Base-by-base conservation (phyloP, 1,284 basidiomycete species). In the Boletellus deceptivus region DNA sequence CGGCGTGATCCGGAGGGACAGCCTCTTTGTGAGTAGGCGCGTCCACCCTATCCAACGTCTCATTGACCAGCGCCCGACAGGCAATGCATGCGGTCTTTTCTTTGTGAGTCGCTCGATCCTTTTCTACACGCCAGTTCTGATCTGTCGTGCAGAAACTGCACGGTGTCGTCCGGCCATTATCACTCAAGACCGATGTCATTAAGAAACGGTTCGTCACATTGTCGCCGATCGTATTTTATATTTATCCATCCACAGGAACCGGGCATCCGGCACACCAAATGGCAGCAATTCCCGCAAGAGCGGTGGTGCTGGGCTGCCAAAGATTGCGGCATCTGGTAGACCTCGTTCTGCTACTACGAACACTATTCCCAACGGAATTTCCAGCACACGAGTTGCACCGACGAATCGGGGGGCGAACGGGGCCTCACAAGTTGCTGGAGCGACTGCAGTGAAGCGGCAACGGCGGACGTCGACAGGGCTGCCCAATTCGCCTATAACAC, bases 121-220 rank as follows among this genome's bases (percentile, higher is more conserved):
- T 48, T 48, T 45, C 38, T 48, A n/a, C 42, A 49, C 42, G 42
- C 40, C 48, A 40, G 40, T 57, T 27, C 58, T 68, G 1, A 63
- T 52, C 20, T 18, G 39, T 43, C 48, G 38, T 58, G 59, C 67
- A 92, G 87, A 97, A 97, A 84, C 75, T 98, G 42, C 94, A 98
- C 63, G 95, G 95, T 39, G 93, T 97, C 36, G 92, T 95, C 16
- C 82, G 95, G 49, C 94, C 94, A 7, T 73, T 97, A 56, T 95
- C 93, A 43, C 79, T 98, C 55, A 98, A 97, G 79, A 97, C 94
- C 22, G 94, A 98, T 68, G 89, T 97, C 40, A 98, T 98, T 72
- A 98, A 98, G 84, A 98, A 97, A 76, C 81, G 94, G 91, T 93
- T 61, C 14, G 47, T 39, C 44, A 41, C 24, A 46, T 2, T 3